These are phyloP conservation scores for Stachybotrys elegans DNA, from an alignment of 2,329 filamentous ascomycete genomes.

Conservation along the genomic window DNA sequence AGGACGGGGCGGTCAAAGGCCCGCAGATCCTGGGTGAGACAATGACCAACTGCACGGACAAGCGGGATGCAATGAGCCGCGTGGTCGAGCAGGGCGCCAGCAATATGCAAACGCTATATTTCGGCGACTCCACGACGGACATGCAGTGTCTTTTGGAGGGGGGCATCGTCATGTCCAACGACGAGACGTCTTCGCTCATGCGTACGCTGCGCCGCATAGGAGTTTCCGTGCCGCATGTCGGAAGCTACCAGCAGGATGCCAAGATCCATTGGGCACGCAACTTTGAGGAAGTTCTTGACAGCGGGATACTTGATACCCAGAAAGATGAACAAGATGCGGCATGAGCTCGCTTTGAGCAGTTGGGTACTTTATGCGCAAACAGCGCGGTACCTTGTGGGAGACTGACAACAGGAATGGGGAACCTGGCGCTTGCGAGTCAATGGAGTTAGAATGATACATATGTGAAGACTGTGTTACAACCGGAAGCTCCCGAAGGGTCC, in stretches of 20 bases:
- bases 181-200: slow-evolving; percentile 28
- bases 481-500: too few species aligned
- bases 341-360: too few species aligned
- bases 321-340: slow-evolving; percentile 1
- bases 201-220: slow-evolving; percentile 31
- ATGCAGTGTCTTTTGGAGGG: slow-evolving; percentile 44
- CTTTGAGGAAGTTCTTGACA: slow-evolving; percentile 36
- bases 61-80: slow-evolving; percentile 34
- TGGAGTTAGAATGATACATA: too few species aligned
- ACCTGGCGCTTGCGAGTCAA: too few species aligned
- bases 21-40: slow-evolving; percentile 23
- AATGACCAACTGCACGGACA: slow-evolving; percentile 38
- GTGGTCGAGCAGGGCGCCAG: slow-evolving; percentile 13
- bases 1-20: slow-evolving; percentile 35
- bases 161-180: slow-evolving; percentile 42
- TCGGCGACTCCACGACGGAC: slow-evolving; percentile 55
- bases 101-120: slow-evolving; percentile 37
- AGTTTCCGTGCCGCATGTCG: slow-evolving; percentile 31
- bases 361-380: too few species aligned
- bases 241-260: slow-evolving; percentile 6
- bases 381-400: too few species aligned
- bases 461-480: too few species aligned
- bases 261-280: slow-evolving; percentile 36
- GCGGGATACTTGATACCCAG: slow-evolving; percentile 14
- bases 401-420: too few species aligned